phyloP scores from a whole-genome alignment of 768 basidiomycete genomes.

The Rhodotorula diobovata region DNA sequence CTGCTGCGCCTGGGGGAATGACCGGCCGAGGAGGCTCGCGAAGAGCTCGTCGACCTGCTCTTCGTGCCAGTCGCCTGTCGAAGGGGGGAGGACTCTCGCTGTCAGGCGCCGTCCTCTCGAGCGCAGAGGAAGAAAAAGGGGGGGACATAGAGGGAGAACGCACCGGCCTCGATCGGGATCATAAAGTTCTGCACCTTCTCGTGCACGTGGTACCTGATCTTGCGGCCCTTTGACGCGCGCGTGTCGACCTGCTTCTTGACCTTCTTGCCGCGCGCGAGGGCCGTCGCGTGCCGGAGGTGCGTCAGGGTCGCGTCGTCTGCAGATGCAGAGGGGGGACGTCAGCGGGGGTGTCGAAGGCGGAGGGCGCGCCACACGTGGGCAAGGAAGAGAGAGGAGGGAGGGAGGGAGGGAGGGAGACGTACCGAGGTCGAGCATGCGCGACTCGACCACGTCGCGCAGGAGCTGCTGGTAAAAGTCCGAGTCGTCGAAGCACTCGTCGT shows the following conservation, averaged over 20 bases:
- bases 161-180: slow-evolving; percentile 63
- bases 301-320: slow-evolving; percentile 42
- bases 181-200: slow-evolving; percentile 97
- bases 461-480: slow-evolving; percentile 90
- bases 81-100: not conserved
- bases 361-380: too few species aligned
- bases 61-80: slow-evolving; percentile 69
- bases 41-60: slow-evolving; percentile 95
- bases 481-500: slow-evolving; percentile 65
- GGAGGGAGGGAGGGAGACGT: not conserved
- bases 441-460: slow-evolving; percentile 83
- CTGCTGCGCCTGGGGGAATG: slow-evolving; percentile 20
- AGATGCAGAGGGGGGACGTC: not conserved
- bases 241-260: slow-evolving; percentile 79
- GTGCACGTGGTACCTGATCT: slow-evolving; percentile 88
- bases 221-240: slow-evolving; percentile 90
- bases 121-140: not conserved
- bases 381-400: not conserved
- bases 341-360: not conserved
- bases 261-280: slow-evolving; percentile 48
- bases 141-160: not conserved
- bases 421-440: slow-evolving; percentile 48
- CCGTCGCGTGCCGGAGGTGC: slow-evolving; percentile 27
- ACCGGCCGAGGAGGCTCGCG: slow-evolving; percentile 68
- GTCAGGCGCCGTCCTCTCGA: not conserved